A percentile compares a stretch with the other conserved stretches of the same genome.
Evolutionary conservation across 2,329 filamentous ascomycete genomes (phyloP).

Genomic region (Aspergillus vadensis): DNA sequence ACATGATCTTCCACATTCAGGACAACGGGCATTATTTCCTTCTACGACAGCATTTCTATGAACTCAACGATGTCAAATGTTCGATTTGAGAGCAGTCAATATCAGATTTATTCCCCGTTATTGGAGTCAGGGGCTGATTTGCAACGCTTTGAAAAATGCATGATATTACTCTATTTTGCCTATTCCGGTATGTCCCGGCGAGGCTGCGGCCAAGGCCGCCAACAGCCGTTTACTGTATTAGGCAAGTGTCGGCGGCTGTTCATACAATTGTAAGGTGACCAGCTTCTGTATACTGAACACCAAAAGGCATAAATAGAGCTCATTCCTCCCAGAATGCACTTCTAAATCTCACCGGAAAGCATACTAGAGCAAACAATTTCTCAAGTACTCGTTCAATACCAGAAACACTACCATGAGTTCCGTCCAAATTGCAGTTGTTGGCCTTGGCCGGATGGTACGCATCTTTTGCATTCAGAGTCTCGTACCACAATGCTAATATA

Average conservation of each 20-base stretch:
- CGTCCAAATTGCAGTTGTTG: constrained; percentile 10
- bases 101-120: no score
- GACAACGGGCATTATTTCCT: no score
- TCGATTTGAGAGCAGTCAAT: no score
- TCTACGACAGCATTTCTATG: no score
- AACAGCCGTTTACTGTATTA: not conserved
- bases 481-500: not conserved
- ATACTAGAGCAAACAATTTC: not conserved
- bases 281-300: not conserved
- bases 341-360: not conserved
- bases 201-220: not conserved
- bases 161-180: not conserved
- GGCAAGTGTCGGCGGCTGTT: not conserved
- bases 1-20: no score
- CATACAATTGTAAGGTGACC: not conserved
- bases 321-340: not conserved
- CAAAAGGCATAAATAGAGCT: not conserved
- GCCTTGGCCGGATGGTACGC: constrained; percentile 11
- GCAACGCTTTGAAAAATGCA: not conserved
- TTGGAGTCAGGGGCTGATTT: not conserved
- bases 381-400: not conserved
- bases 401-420: not conserved
- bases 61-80: no score
- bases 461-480: not conserved
- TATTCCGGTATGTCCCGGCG: not conserved